These are phyloP conservation scores for Coprinopsis strossmayeri DNA, from an alignment of 768 basidiomycete species.

Conservation along the genomic window DNA sequence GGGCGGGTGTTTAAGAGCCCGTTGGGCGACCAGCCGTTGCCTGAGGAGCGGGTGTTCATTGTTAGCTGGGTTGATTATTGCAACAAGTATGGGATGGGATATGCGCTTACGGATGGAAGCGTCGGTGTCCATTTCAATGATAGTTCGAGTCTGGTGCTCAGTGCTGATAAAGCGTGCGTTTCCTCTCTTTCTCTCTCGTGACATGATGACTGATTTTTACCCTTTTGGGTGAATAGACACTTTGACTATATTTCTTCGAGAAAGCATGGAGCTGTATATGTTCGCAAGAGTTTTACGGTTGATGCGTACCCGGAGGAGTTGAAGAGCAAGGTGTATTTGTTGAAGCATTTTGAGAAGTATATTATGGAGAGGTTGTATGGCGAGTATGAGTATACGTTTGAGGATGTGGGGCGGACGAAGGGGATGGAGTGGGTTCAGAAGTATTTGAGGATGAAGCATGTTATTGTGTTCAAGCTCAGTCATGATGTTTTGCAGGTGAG, in stretches of 20 bases:
- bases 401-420: conserved; percentile 56
- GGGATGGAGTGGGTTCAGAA: conserved; percentile 97
- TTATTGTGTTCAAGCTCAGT: conserved; percentile 94
- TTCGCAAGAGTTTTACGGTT: conserved; percentile 66
- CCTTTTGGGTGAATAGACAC: conserved; percentile 53
- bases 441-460: conserved; percentile 94
- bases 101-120: conserved; percentile 91
- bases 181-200: conserved; percentile 1
- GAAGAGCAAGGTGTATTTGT: conserved; percentile 84
- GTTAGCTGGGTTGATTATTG: conserved; percentile 99
- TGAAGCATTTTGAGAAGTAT: conserved; percentile 92
- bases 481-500: conserved; percentile 91
- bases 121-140: conserved; percentile 98
- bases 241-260: conserved; percentile 83
- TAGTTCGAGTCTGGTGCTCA: conserved; percentile 78
- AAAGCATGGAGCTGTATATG: conserved; percentile 57
- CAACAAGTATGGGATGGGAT: conserved; percentile 99
- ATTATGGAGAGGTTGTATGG: conserved; percentile 88
- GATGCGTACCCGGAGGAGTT: conserved; percentile 74
- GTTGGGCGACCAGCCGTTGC: conserved; percentile 23
- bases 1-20: conserved; percentile 50
- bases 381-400: conserved; percentile 77
- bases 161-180: conserved; percentile 81
- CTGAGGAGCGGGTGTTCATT: conserved; percentile 80
- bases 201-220: conserved; percentile 4